A percentile compares a stretch with the other conserved stretches of the same genome.
Evolutionary conservation across 2,329 filamentous ascomycete species (phyloP).

Genomic region (Orbilia oligospora): DNA sequence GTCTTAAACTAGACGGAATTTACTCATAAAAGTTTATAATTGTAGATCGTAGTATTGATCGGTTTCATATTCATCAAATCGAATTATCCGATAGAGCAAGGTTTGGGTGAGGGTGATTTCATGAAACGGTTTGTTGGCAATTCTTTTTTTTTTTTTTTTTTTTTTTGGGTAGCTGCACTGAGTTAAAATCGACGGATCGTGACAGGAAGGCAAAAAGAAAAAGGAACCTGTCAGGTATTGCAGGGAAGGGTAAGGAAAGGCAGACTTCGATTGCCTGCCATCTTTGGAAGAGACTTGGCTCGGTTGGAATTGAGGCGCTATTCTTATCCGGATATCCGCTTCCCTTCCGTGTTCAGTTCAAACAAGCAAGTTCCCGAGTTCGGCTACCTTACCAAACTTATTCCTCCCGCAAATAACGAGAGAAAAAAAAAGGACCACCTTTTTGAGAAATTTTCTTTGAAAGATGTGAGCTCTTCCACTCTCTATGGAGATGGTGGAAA

Average conservation of each 20-base stretch:
- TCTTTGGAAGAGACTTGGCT: constrained; percentile 25
- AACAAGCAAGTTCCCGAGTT: constrained; percentile 51
- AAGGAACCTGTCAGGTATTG: background rate
- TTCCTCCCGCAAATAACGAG: constrained; percentile 4
- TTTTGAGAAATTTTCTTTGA: constrained; percentile 1
- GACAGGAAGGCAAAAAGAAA: background rate
- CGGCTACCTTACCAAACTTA: constrained; percentile 23
- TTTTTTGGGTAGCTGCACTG: too few relatives aligned
- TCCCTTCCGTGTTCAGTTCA: constrained; percentile 55
- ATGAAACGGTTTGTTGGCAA: constrained; percentile 17
- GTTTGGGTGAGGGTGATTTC: background rate
- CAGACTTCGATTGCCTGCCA: constrained; percentile 29
- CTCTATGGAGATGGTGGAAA: constrained; percentile 19
- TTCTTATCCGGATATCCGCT: constrained; percentile 57
- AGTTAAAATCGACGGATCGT: too few relatives aligned
- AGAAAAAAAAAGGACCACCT: background rate
- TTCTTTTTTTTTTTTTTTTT: background rate
- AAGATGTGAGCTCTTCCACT: constrained; percentile 25
- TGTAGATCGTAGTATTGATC: constrained; percentile 13
- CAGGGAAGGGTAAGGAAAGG: background rate
- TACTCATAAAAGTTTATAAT: background rate
- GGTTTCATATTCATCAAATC: constrained; percentile 12
- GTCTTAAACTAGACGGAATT: background rate
- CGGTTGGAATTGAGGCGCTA: constrained; percentile 45
- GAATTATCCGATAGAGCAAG: constrained; percentile 21